A percentile compares a stretch with the other conserved stretches of the same genome.
phyloP scores from a whole-genome alignment of 2,329 filamentous ascomycete genomes.

The Rutstroemia sydowiana region DNA sequence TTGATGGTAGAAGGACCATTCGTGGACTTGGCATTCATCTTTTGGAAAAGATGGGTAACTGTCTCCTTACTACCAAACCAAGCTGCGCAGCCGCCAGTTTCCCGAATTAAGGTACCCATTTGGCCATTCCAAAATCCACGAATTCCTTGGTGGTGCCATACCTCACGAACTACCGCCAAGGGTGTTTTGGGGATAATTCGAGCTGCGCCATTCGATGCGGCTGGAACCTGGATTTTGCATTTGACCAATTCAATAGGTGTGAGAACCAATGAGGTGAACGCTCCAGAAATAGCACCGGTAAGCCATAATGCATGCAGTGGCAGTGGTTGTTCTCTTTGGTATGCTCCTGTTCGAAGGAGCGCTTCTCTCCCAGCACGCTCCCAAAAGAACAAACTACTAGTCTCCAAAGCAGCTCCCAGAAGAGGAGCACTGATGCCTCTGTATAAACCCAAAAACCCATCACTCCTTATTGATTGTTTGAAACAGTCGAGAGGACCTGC shows the following conservation, averaged over 20 bases:
- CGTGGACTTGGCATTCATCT: constrained; percentile 37
- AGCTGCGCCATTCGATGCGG: constrained; percentile 31
- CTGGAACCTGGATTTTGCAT: constrained; percentile 89
- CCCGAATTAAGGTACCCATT: constrained; percentile 83
- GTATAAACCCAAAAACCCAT: constrained; percentile 72
- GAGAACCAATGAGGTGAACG: constrained; percentile 81
- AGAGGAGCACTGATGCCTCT: constrained; percentile 88
- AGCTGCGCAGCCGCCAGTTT: constrained; percentile 85
- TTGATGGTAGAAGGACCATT: constrained; percentile 3
- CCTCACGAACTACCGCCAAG: constrained; percentile 63
- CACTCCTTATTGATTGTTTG: constrained; percentile 69
- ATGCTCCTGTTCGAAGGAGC: constrained; percentile 47
- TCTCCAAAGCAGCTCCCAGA: constrained; percentile 85
- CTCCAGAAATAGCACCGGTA: constrained; percentile 80
- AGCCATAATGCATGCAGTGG: constrained; percentile 68
- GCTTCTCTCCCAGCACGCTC: constrained; percentile 67
- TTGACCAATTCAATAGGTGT: constrained; percentile 97
- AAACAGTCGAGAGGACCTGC: constrained; percentile 89
- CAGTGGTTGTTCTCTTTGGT: constrained; percentile 49
- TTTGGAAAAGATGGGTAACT: constrained; percentile 43
- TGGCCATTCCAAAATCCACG: constrained; percentile 93
- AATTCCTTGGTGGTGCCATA: constrained; percentile 77
- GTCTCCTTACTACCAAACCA: constrained; percentile 95
- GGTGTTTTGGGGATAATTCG: constrained; percentile 50
- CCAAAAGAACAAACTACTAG: constrained; percentile 86